phyloP scores from a whole-genome alignment of 306 rosid genomes.

The Pterocarpus santalinus region DNA sequence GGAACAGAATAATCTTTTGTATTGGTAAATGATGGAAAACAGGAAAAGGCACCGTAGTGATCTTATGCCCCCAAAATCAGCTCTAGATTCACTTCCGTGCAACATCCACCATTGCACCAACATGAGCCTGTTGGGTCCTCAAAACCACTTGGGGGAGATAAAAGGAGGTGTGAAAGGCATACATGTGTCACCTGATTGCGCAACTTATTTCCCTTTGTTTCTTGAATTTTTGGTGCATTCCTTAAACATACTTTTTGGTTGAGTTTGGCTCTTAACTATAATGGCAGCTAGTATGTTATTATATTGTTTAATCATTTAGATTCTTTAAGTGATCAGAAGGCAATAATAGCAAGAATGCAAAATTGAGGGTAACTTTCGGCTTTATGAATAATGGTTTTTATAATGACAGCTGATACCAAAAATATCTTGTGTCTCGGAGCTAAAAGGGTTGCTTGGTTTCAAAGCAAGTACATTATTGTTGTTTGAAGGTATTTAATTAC shows the following conservation, averaged over 20 bases:
- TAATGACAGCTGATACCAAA: conserved; percentile 35
- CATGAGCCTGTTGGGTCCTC: conserved; percentile 63
- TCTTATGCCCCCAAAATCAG: conserved; percentile 73
- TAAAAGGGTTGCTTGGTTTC: conserved; percentile 45
- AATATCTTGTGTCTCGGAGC: not conserved
- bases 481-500: conserved; percentile 26
- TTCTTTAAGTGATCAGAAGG: not conserved
- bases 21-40: conserved; percentile 56
- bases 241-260: conserved; percentile 1
- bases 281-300: not conserved
- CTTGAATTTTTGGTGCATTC: conserved; percentile 32
- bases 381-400: not conserved
- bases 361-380: not conserved
- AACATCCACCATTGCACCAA: conserved; percentile 62
- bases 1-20: conserved; percentile 51
- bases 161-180: conserved; percentile 49
- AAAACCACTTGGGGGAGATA: conserved; percentile 45
- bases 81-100: conserved; percentile 60
- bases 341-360: not conserved
- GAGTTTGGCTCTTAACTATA: conserved; percentile 21
- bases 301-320: conserved; percentile 32
- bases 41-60: conserved; percentile 57
- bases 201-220: not conserved
- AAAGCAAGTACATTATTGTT: conserved; percentile 39
- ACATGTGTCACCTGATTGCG: conserved; percentile 21